These are phyloP conservation scores for Haemoproteus tartakovskyi DNA, from an alignment of 169 alveolate genomes.

Conservation along the genomic window DNA sequence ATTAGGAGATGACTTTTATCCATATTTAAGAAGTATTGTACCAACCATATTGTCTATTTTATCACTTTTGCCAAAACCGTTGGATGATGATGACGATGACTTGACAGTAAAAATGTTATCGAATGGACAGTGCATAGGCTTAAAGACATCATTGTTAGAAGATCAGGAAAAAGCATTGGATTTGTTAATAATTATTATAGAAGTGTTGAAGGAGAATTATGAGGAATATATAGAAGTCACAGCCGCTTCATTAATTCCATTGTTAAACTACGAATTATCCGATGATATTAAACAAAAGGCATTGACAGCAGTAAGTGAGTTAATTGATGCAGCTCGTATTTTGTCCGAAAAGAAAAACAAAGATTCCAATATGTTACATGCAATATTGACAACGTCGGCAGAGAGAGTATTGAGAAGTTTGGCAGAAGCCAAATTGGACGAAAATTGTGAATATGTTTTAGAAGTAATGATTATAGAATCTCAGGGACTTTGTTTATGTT, in stretches of 20 bases:
- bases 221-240: constrained; percentile 76
- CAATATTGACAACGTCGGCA: constrained; percentile 66
- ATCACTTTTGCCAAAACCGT: constrained; percentile 25
- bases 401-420: constrained; percentile 53
- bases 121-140: constrained; percentile 75
- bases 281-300: constrained; percentile 82
- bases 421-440: constrained; percentile 52
- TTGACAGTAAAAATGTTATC: constrained; percentile 76
- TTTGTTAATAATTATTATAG: constrained; percentile 70
- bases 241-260: constrained; percentile 78
- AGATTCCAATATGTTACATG: constrained; percentile 69
- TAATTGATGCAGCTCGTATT: constrained; percentile 78
- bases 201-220: constrained; percentile 74
- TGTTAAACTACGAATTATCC: constrained; percentile 74
- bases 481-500: constrained; percentile 74
- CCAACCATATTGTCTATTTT: constrained; percentile 73
- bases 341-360: constrained; percentile 72
- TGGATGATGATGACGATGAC: constrained; percentile 69
- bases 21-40: constrained; percentile 84
- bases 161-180: constrained; percentile 74
- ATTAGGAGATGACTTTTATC: constrained; percentile 82
- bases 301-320: constrained; percentile 79
- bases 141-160: constrained; percentile 75
- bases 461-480: constrained; percentile 76
- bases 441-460: constrained; percentile 61